Evolutionary conservation across 2,329 filamentous ascomycete genomes (phyloP), one percentile per base, ranked within the genome.

Genomic region (Monosporascus cannonballus): DNA sequence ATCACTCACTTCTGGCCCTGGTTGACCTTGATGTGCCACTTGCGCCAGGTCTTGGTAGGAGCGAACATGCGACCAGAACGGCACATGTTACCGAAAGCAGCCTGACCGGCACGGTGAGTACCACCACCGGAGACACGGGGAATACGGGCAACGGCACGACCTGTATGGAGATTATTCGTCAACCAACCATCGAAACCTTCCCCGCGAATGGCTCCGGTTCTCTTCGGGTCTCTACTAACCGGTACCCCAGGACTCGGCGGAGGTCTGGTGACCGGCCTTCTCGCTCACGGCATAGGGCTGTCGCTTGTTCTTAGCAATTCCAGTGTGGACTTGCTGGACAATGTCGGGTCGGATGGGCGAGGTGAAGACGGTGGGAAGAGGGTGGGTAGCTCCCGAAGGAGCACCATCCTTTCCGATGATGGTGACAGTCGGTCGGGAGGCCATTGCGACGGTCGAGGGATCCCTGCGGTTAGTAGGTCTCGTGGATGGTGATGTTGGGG

Each of bases 1-100:
- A 46, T 7, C 30, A 75, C 84, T 77, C 74, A 91, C 90, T 94
- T 96, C 86, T 99, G 94, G 77, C 89, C 89, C 78, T 95, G 85
- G 85, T 96, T 96, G 86, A 99, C 85, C 91, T 97, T 97, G 84
- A 96, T 85, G 85, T 99, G 94, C 95, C 94, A 99, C 84, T 96
- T 96, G 77, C 94, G 86, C 95, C 94, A 99, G 81, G 96, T 89
- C 88, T 99, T 99, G 80, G 94, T 99, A 66, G 94, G 94, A 68
- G 94, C 94, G 81, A 99, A 99, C 94, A 99, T 99, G 81, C 94
- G 94, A 83, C 95, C 94, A 74, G 93, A 96, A 77, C 94, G 92
- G 83, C 94, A 99, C 91, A 93, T 91, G 89, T 99, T 99, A 90
- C 94, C 94, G 79, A 97, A 99, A 69, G 94, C 94, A 77, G 94